phyloP scores from a whole-genome alignment of 371 early-diverging fungal species.

The Actinomortierella wolfii region DNA sequence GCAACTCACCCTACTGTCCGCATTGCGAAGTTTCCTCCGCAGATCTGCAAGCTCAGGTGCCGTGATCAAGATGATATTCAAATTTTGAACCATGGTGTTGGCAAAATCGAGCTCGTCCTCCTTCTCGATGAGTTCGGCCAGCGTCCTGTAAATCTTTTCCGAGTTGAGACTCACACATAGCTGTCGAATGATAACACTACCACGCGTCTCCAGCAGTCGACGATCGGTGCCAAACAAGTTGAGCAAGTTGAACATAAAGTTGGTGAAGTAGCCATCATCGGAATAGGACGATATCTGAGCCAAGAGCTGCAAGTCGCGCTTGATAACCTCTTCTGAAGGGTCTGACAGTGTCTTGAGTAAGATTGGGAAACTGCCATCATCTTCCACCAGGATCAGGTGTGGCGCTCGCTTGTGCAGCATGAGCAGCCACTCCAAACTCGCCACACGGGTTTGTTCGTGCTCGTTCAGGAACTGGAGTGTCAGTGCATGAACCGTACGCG shows the following conservation, averaged over 20 bases:
- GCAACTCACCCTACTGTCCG: constrained; percentile 61
- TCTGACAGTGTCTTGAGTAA: constrained; percentile 88
- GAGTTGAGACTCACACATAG: constrained; percentile 84
- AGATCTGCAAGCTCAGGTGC: constrained; percentile 87
- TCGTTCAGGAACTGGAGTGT: constrained; percentile 80
- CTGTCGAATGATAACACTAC: constrained; percentile 87
- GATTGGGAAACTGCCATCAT: constrained; percentile 81
- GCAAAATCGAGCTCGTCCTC: constrained; percentile 90
- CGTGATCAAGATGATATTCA: constrained; percentile 90
- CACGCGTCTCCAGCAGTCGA: constrained; percentile 82
- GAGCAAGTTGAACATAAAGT: constrained; percentile 81
- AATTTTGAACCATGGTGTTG: constrained; percentile 89
- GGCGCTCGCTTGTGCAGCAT: constrained; percentile 92
- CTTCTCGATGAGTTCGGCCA: constrained; percentile 82
- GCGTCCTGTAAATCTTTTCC: constrained; percentile 81
- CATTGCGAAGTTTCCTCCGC: constrained; percentile 68
- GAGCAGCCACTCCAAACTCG: constrained; percentile 89
- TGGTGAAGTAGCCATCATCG: constrained; percentile 76
- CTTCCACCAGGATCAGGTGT: constrained; percentile 68
- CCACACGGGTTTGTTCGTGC: constrained; percentile 86
- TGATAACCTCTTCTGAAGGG: constrained; percentile 84
- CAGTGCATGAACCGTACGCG: constrained; percentile 74
- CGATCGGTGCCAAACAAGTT: constrained; percentile 87
- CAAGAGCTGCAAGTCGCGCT: constrained; percentile 85
- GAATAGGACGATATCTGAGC: constrained; percentile 89